Base-by-base conservation (phyloP, 78 protist species). In the Andalucia godoyi region DNA sequence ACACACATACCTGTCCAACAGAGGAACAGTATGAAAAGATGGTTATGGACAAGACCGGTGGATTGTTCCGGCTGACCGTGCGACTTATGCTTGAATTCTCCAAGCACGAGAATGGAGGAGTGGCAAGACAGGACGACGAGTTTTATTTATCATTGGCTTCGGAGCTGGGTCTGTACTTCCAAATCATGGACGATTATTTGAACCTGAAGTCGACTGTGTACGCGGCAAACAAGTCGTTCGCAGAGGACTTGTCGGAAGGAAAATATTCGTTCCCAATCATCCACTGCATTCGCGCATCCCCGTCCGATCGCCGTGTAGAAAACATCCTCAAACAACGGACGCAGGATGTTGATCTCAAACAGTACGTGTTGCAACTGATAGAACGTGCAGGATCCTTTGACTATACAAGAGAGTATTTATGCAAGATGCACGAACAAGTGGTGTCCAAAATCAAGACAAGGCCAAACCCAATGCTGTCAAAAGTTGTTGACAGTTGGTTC, bases 191-290 rank as follows among this genome's bases (percentile, higher is more conserved):
- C 57, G 98, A 93, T 66, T 88, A 83, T 41, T 41, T 83, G 29
- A 93, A 93, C 74, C 72, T 93, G 37, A 55, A 57, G 32, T 76
- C 84, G 37, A 7, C 9, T 41, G 57, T 60, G 72, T 84, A 84
- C 43, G 58, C 32, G 60, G n/a, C 21, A 15, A 66, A 55, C 63
- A 85, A 85, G 82, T 25, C 68, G 38, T 85, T 65, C 59, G 68
- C 81, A 36, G 90, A 85, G 49, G 91, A 91, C 63, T 47, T 91
- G 29, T 76, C 96, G n/a, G 96, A 91, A 62, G 96, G 96, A 41
- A 91, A 91, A 58, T 91, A 80, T 66, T 83, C 90, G 36, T 90
- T 70, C 73, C 91, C 85, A 21, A 81, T 86, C 39, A 81, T 83
- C 17, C 88, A 87, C 47, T 36, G 72, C 39, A 68, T 89, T 7